Percentiles rank a stretch among this genome's conserved stretches.
phyloP scores from a whole-genome alignment of 1,284 basidiomycete genomes.

The Phlebopus sp. region DNA sequence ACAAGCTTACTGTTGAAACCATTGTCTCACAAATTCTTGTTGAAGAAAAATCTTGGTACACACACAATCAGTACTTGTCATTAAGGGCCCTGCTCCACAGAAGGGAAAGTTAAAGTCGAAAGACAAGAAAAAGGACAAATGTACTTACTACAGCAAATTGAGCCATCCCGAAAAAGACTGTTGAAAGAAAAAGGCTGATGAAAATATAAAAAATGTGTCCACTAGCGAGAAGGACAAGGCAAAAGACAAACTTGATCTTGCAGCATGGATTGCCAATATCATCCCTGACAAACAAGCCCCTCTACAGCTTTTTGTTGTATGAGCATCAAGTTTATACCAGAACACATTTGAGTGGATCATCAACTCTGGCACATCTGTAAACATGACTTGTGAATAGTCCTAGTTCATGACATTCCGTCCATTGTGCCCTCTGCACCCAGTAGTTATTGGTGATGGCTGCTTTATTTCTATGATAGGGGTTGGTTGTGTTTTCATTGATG shows the following conservation, averaged over 20 bases:
- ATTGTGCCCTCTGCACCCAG: not conserved
- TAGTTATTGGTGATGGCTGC: not conserved
- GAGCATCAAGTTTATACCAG: not conserved
- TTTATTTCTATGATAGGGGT: not conserved
- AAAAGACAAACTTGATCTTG: constrained; percentile 1
- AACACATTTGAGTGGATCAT: constrained; percentile 15
- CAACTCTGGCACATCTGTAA: constrained; percentile 17
- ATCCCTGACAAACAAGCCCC: not conserved
- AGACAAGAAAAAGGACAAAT: constrained; percentile 9
- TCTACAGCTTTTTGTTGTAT: not conserved
- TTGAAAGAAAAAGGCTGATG: constrained; percentile 16
- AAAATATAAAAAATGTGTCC: constrained; percentile 2
- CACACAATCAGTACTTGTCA: constrained; percentile 1
- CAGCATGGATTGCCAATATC: not conserved
- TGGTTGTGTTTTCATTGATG: too few species aligned
- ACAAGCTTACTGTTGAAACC: constrained; percentile 9
- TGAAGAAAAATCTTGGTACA: constrained; percentile 1
- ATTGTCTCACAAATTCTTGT: constrained; percentile 13
- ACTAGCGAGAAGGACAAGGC: not conserved
- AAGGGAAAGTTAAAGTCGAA: constrained; percentile 3
- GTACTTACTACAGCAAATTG: constrained; percentile 17
- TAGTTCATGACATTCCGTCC: too few species aligned
- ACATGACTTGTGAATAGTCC: constrained; percentile 8
- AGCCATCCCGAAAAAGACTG: constrained; percentile 13
- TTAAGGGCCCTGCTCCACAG: not conserved